Evolutionary conservation across 2,329 filamentous ascomycete species (phyloP).

Genomic region (Ramularia endophylla): DNA sequence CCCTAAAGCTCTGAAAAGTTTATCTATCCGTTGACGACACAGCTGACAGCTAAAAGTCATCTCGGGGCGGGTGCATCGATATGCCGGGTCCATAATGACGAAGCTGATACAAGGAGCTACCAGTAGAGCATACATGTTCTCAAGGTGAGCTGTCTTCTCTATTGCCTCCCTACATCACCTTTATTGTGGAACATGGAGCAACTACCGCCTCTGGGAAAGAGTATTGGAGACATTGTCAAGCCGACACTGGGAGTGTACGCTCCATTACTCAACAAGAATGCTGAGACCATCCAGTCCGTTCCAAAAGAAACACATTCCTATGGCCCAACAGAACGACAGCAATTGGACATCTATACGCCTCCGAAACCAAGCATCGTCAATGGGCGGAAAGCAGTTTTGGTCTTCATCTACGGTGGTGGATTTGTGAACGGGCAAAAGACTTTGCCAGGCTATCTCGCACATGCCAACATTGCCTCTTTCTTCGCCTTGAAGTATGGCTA

Average conservation of each 20-base stretch:
- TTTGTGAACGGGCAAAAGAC: slow-evolving; percentile 32
- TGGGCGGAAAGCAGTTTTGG: slow-evolving; percentile 17
- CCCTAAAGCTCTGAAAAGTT: too few species aligned
- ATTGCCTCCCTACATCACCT: too few species aligned
- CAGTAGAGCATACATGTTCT: too few species aligned
- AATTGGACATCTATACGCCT: slow-evolving; percentile 36
- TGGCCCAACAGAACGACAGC: slow-evolving; percentile 32
- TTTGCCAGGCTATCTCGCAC: slow-evolving; percentile 26
- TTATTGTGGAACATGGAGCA: slow-evolving; percentile 17
- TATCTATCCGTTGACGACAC: too few species aligned
- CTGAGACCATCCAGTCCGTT: slow-evolving; percentile 20
- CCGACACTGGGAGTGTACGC: slow-evolving; percentile 23
- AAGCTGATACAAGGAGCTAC: too few species aligned
- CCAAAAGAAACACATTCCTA: slow-evolving; percentile 29
- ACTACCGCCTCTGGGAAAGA: slow-evolving; percentile 21
- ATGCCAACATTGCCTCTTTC: slow-evolving; percentile 37
- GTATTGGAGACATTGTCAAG: slow-evolving; percentile 16
- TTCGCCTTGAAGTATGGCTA: slow-evolving; percentile 34
- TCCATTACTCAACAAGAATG: slow-evolving; percentile 19
- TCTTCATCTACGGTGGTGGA: slow-evolving; percentile 33
- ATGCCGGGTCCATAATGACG: too few species aligned
- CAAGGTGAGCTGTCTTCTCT: too few species aligned
- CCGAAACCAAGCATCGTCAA: slow-evolving; percentile 15
- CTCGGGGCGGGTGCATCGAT: too few species aligned
- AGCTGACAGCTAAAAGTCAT: too few species aligned